Evolutionary conservation across 257 asterid species (phyloP), one percentile per base, ranked within the genome.

Genomic region (Plantago ovata): DNA sequence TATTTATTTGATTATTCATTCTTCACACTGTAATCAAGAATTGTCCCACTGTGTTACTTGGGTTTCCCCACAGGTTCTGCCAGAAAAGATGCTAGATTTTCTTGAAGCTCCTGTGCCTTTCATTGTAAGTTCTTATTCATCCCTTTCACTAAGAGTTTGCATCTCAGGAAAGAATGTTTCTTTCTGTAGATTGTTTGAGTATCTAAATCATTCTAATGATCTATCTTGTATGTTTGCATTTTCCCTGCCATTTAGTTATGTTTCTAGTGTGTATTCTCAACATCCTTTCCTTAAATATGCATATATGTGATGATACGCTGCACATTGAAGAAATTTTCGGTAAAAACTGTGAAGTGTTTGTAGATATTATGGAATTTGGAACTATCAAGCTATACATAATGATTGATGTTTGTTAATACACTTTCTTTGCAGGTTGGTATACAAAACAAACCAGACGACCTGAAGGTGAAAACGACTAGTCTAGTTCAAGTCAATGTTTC

Each of bases 51-150:
- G 48, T 39, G 57, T 54, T 40, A 36, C 62, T 14, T 51, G 49
- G 46, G 46, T 60, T 64, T 53, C 63, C 56, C 56, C 73, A 72
- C 85, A 91, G 98, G 77, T 87, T 78, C 84, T 91, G 61, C 98
- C 98, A 18, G 92, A 68, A 56, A 87, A 74, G 81, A 87, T 91
- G 98, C 80, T 87, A 22, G 98, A 87, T 75, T 91, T 91, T 68
- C 77, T 91, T 58, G 98, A 91, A 70, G 98, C 98, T 64, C 98
- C 98, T 10, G 98, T 91, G 76, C 98, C 98, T 66, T 91, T 81
- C 76, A 75, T 91, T 58, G 98, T 87, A 79, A 91, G 96, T 73
- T 67, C 56, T 7, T 52, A 16, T 38, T 64, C 24, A 41, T 57
- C 56, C 55, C 13, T n/a, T 7, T 14, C 4, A 28, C n/a, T 14